A percentile compares a stretch with the other conserved stretches of the same genome.
phyloP scores from a whole-genome alignment of 2,329 filamentous ascomycete species.

The Hirsutella thompsonii region DNA sequence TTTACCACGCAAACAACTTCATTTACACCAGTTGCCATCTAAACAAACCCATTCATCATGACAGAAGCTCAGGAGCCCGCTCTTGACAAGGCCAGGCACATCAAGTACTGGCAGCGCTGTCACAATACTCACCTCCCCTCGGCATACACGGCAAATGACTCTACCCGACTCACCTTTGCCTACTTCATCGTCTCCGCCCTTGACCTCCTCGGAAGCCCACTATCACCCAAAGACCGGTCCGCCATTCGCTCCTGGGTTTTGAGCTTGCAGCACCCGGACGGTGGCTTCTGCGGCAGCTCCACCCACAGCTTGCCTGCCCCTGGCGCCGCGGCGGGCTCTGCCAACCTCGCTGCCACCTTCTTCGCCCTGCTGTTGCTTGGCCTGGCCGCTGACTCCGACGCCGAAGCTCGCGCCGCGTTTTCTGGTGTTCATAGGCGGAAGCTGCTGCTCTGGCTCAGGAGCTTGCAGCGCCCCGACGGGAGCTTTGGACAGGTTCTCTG shows the following conservation, averaged over 20 bases:
- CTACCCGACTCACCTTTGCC: slow-evolving; percentile 76
- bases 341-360: slow-evolving; percentile 78
- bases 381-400: slow-evolving; percentile 27
- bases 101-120: slow-evolving; percentile 89
- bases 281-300: slow-evolving; percentile 81
- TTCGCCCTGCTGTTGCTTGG: slow-evolving; percentile 72
- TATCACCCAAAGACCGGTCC: slow-evolving; percentile 29
- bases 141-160: slow-evolving; percentile 78
- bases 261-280: slow-evolving; percentile 68
- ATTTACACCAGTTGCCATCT: too few relatives aligned
- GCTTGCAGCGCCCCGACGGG: slow-evolving; percentile 69
- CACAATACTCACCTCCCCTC: slow-evolving; percentile 68
- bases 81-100: slow-evolving; percentile 53
- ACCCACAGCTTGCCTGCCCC: slow-evolving; percentile 34
- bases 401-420: slow-evolving; percentile 32
- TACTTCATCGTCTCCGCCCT: slow-evolving; percentile 83
- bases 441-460: slow-evolving; percentile 61
- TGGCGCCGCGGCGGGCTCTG: slow-evolving; percentile 33
- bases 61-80: slow-evolving; percentile 5
- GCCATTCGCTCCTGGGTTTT: slow-evolving; percentile 66
- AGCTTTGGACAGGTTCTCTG: slow-evolving; percentile 80
- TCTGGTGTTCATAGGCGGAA: slow-evolving; percentile 51
- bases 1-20: too few relatives aligned
- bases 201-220: slow-evolving; percentile 59
- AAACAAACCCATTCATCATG: too few relatives aligned